These are phyloP conservation scores for Chionographis japonica DNA, from an alignment of 106 monocot genomes.

Conservation along the genomic window DNA sequence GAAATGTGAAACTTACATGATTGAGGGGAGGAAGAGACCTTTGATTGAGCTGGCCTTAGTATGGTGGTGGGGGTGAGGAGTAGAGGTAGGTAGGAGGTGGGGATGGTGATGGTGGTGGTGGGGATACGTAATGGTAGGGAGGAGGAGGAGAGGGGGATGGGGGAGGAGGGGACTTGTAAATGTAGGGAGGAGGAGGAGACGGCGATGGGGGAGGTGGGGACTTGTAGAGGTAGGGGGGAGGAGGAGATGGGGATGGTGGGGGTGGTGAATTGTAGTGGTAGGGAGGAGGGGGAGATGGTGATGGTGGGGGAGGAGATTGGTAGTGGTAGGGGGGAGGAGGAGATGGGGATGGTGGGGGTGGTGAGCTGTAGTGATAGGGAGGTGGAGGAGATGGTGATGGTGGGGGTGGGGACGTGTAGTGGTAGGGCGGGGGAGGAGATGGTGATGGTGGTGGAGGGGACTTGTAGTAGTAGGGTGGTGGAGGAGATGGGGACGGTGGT, in stretches of 20 bases:
- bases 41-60: neutral
- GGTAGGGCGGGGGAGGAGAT: slow-evolving; percentile 21
- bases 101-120: slow-evolving; percentile 15
- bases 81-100: slow-evolving; percentile 5
- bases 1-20: no score
- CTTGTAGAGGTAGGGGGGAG: slow-evolving; percentile 4
- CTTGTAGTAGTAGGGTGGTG: slow-evolving; percentile 17
- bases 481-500: slow-evolving; percentile 10
- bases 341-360: neutral
- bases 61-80: slow-evolving; percentile 12
- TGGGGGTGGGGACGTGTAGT: slow-evolving; percentile 13
- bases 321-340: no score
- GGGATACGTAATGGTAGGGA: slow-evolving; percentile 4
- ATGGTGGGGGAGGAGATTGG: slow-evolving; percentile 4
- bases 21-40: no score
- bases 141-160: neutral
- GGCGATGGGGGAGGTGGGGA: slow-evolving; percentile 12
- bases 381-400: slow-evolving; percentile 9
- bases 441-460: slow-evolving; percentile 22
- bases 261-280: slow-evolving; percentile 12
- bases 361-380: slow-evolving; percentile 1
- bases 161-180: neutral
- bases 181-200: neutral
- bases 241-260: slow-evolving; percentile 14
- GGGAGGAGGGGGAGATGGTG: neutral